These are phyloP conservation scores for Sclerotinia sclerotiorum DNA, from an alignment of 2,329 filamentous ascomycete genomes.

Conservation along the genomic window DNA sequence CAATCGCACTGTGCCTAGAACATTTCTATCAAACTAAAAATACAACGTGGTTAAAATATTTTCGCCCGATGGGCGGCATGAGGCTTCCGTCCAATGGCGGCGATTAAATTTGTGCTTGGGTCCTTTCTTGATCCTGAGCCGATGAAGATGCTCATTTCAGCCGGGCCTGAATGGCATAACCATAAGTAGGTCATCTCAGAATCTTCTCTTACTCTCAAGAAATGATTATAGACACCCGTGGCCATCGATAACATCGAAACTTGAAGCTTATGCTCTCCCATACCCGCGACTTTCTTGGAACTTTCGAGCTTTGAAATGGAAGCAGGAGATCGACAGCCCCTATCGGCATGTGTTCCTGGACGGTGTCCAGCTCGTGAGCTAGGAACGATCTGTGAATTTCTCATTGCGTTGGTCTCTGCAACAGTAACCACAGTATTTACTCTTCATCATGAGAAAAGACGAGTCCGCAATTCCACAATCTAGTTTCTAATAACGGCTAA, in stretches of 20 bases:
- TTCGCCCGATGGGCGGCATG: conserved; percentile 11
- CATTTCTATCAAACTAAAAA: background rate
- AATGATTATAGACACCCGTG: background rate
- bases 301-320: background rate
- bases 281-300: background rate
- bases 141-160: conserved; percentile 12
- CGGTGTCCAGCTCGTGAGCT: conserved; percentile 26
- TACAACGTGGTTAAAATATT: background rate
- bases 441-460: conserved; percentile 33
- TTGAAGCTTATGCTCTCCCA: background rate
- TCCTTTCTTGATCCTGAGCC: background rate
- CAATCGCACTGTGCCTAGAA: background rate
- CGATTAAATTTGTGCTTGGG: background rate
- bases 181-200: background rate
- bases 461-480: conserved; percentile 18
- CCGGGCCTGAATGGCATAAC: background rate
- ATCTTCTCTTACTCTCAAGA: background rate
- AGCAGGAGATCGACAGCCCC: background rate
- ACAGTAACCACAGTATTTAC: conserved; percentile 36
- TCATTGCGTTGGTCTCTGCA: conserved; percentile 29
- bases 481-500: background rate
- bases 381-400: conserved; percentile 33
- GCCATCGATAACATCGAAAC: background rate
- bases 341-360: background rate
- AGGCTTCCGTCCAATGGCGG: background rate